Percentiles rank a stretch among this genome's conserved stretches.
phyloP scores from a whole-genome alignment of 2,329 filamentous ascomycete species.

The Arachnopeziza araneosa region DNA sequence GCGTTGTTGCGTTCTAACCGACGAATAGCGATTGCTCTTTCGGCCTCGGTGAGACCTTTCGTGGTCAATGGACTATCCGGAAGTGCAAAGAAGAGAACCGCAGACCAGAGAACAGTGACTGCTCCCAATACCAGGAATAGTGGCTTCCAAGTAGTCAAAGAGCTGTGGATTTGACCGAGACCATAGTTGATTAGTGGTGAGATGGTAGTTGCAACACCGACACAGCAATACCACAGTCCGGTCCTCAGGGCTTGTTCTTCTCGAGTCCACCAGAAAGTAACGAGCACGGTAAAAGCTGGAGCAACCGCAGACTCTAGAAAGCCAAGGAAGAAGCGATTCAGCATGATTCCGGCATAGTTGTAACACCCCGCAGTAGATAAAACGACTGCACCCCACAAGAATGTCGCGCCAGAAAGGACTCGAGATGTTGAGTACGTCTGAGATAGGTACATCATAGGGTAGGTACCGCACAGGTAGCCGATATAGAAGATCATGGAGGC shows the following conservation, averaged over 20 bases:
- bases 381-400: constrained; percentile 31
- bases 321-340: constrained; percentile 33
- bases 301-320: constrained; percentile 32
- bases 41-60: no score
- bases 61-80: no score
- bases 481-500: constrained; percentile 33
- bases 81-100: no score
- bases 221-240: constrained; percentile 33
- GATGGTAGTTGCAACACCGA: constrained; percentile 30
- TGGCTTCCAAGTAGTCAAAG: no score
- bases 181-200: constrained; percentile 33
- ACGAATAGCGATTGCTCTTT: no score
- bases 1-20: constrained; percentile 23
- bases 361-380: constrained; percentile 31
- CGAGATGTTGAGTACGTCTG: constrained; percentile 28
- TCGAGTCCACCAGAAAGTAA: constrained; percentile 33
- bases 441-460: constrained; percentile 29
- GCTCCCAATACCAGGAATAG: no score
- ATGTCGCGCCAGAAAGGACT: constrained; percentile 28
- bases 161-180: constrained; percentile 29
- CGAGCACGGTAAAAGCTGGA: constrained; percentile 33
- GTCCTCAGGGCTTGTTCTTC: constrained; percentile 32
- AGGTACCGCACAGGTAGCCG: constrained; percentile 30
- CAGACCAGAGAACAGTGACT: no score
- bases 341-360: constrained; percentile 29